Evolutionary conservation across 106 monocot genomes (phyloP).

Genomic region (Dioscorea alata): DNA sequence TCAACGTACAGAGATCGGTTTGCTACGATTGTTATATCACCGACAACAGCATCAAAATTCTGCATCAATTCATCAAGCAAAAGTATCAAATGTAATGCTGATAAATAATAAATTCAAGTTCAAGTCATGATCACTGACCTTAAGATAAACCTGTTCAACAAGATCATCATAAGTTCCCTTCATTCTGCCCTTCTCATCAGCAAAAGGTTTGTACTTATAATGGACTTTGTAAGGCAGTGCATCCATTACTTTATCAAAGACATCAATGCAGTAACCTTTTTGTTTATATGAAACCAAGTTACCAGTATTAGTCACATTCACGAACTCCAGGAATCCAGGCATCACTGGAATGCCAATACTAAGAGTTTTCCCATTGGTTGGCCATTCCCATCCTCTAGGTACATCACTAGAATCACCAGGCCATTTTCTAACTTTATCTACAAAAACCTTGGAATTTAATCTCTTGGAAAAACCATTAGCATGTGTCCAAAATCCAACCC

Average conservation of each 20-base stretch:
- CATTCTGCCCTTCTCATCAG: not conserved
- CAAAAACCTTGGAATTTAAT: not conserved
- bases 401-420: slow-evolving; percentile 16
- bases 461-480: slow-evolving; percentile 11
- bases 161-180: slow-evolving; percentile 22
- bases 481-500: slow-evolving; percentile 48
- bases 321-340: slow-evolving; percentile 33
- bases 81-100: no score
- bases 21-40: slow-evolving; percentile 7
- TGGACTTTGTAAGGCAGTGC: slow-evolving; percentile 31
- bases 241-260: slow-evolving; percentile 37
- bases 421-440: slow-evolving; percentile 19
- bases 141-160: slow-evolving; percentile 11
- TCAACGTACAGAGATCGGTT: slow-evolving; percentile 8
- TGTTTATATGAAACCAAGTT: no score
- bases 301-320: not conserved
- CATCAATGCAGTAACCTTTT: slow-evolving; percentile 33
- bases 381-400: slow-evolving; percentile 55
- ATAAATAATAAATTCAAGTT: no score
- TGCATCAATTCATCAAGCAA: no score
- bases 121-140: slow-evolving; percentile 5
- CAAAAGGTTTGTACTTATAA: slow-evolving; percentile 28
- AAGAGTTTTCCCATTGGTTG: slow-evolving; percentile 24
- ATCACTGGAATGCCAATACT: slow-evolving; percentile 46
- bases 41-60: slow-evolving; percentile 17